Percentiles rank a stretch among this genome's conserved stretches.
These are phyloP conservation scores for Hortiboletus campestris DNA, from an alignment of 768 basidiomycete genomes.

Conservation along the genomic window DNA sequence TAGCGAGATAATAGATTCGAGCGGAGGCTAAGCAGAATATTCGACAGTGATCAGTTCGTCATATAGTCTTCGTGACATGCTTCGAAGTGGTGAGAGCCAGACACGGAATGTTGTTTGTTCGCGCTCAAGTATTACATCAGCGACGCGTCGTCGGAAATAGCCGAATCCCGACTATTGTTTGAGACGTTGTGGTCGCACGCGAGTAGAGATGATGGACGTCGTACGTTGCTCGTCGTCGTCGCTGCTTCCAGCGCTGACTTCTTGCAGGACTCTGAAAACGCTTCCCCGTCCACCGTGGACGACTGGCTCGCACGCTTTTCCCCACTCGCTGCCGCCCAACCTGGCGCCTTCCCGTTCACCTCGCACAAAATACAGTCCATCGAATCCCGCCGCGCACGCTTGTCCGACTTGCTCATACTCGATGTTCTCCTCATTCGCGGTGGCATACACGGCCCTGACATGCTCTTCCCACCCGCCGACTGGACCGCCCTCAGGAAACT, in stretches of 20 bases:
- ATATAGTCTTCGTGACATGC: too few species aligned
- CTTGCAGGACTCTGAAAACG: conserved; percentile 16
- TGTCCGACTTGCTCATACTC: conserved; percentile 67
- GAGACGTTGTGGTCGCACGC: not conserved
- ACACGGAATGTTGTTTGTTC: not conserved
- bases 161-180: conserved; percentile 15
- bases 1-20: too few species aligned
- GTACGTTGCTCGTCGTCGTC: conserved; percentile 17
- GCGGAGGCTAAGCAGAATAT: too few species aligned
- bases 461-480: conserved; percentile 68
- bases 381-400: conserved; percentile 54
- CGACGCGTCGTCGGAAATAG: conserved; percentile 5
- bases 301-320: conserved; percentile 47
- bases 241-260: not conserved
- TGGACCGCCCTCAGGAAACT: conserved; percentile 51
- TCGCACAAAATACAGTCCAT: conserved; percentile 54
- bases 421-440: conserved; percentile 70
- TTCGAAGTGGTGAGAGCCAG: too few species aligned
- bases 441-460: conserved; percentile 55
- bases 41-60: too few species aligned
- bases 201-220: conserved; percentile 24
- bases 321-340: conserved; percentile 21
- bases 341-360: conserved; percentile 58
- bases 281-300: conserved; percentile 13
- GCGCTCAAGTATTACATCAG: conserved; percentile 15